These are phyloP conservation scores for Plasmopara viticola DNA, from an alignment of 352 stramenopile genomes.

Conservation along the genomic window DNA sequence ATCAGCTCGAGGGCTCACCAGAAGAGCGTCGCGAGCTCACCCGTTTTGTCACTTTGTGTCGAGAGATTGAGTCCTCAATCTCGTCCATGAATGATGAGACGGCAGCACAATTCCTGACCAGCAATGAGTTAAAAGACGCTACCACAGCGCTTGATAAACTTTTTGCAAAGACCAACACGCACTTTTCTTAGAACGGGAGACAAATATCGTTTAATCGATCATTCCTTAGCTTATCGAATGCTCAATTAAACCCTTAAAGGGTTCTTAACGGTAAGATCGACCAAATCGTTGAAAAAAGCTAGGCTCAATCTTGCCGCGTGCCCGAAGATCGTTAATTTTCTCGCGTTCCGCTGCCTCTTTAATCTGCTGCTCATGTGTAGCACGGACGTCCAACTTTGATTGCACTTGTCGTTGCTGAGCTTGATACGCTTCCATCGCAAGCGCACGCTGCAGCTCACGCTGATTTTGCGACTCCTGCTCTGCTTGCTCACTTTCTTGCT, in stretches of 20 bases:
- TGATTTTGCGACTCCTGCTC: constrained; percentile 33
- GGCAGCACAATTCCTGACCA: constrained; percentile 27
- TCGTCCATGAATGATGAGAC: constrained; percentile 23
- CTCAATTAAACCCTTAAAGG: not conserved
- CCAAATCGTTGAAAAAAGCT: constrained; percentile 72
- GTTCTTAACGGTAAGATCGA: constrained; percentile 59
- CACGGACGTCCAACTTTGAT: constrained; percentile 46
- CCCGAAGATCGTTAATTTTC: constrained; percentile 38
- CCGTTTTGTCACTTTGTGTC: constrained; percentile 33
- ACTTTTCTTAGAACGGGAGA: not conserved
- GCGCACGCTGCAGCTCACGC: constrained; percentile 35
- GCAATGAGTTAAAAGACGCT: constrained; percentile 44
- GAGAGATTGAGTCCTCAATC: constrained; percentile 38
- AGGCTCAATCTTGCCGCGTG: constrained; percentile 59
- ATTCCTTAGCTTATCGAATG: constrained; percentile 7
- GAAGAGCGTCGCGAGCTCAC: constrained; percentile 25
- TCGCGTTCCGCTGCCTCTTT: constrained; percentile 51
- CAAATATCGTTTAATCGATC: not conserved
- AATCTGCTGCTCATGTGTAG: constrained; percentile 40
- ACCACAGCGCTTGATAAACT: constrained; percentile 38
- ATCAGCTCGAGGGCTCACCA: not conserved
- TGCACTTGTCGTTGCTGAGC: constrained; percentile 43
- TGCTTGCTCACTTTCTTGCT: constrained; percentile 30
- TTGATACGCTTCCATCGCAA: constrained; percentile 44
- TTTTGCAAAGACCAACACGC: constrained; percentile 27